A percentile compares a stretch with the other conserved stretches of the same genome.
phyloP scores from a whole-genome alignment of 2,329 filamentous ascomycete genomes.

The Xylogone sp. region DNA sequence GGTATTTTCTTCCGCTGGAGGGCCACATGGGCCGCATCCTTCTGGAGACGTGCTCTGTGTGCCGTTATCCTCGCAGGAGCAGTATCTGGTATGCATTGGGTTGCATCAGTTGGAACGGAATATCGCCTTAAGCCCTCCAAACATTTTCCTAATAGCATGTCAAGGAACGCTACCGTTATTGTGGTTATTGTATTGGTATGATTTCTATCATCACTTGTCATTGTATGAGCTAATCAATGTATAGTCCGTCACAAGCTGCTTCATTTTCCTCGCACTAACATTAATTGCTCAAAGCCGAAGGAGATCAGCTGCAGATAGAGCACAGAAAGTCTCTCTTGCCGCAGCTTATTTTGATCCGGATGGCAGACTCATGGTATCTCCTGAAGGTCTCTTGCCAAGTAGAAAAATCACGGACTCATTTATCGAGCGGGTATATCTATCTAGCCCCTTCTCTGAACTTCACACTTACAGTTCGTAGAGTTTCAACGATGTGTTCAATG shows the following conservation, averaged over 20 bases:
- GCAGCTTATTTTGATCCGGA: slow-evolving; percentile 64
- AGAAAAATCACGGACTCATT: slow-evolving; percentile 78
- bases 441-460: neutral
- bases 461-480: slow-evolving; percentile 32
- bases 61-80: slow-evolving; percentile 67
- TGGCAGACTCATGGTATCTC: slow-evolving; percentile 64
- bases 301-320: slow-evolving; percentile 29
- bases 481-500: slow-evolving; percentile 71
- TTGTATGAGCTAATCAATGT: slow-evolving; percentile 46
- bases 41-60: slow-evolving; percentile 69
- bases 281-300: slow-evolving; percentile 39
- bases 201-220: slow-evolving; percentile 34
- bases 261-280: slow-evolving; percentile 52
- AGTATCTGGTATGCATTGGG: slow-evolving; percentile 87
- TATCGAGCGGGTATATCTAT: slow-evolving; percentile 52
- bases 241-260: slow-evolving; percentile 59
- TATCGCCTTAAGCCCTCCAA: slow-evolving; percentile 55
- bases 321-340: slow-evolving; percentile 50
- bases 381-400: slow-evolving; percentile 65
- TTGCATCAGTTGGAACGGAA: slow-evolving; percentile 65
- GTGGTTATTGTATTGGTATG: slow-evolving; percentile 68
- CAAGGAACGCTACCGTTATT: slow-evolving; percentile 65
- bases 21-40: slow-evolving; percentile 71
- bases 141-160: slow-evolving; percentile 36
- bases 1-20: slow-evolving; percentile 75